phyloP scores from a whole-genome alignment of 257 asterid species.

The Buddleja alternifolia region DNA sequence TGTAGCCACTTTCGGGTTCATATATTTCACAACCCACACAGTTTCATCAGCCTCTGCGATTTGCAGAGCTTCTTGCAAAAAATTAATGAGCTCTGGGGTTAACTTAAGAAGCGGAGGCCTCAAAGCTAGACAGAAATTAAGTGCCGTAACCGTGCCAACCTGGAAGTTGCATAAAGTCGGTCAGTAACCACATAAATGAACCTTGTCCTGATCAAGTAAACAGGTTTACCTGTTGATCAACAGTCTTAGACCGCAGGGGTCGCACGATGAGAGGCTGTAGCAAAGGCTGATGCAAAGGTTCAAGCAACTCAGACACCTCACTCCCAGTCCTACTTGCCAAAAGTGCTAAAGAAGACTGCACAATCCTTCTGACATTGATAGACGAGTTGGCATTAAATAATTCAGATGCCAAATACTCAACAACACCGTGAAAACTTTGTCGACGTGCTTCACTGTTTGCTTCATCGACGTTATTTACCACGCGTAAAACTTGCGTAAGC shows the following conservation, averaged over 20 bases:
- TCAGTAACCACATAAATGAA: conserved; percentile 32
- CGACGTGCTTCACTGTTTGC: conserved; percentile 93
- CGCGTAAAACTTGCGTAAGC: conserved; percentile 95
- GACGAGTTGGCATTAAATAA: conserved; percentile 88
- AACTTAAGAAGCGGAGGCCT: conserved; percentile 98
- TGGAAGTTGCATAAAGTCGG: conserved; percentile 36
- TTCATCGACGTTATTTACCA: conserved; percentile 96
- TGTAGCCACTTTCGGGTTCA: conserved; percentile 89
- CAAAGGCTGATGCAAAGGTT: conserved; percentile 88
- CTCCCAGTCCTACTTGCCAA: conserved; percentile 99
- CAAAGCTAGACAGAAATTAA: conserved; percentile 96
- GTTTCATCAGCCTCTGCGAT: conserved; percentile 96
- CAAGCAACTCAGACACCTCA: conserved; percentile 99
- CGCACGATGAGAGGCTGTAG: conserved; percentile 95
- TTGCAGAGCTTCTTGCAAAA: conserved; percentile 98
- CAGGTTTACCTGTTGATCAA: conserved; percentile 89
- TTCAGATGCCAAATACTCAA: conserved; percentile 92
- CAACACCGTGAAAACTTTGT: conserved; percentile 96
- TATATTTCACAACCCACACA: conserved; percentile 83
- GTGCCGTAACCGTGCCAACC: conserved; percentile 98
- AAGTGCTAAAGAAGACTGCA: conserved; percentile 98
- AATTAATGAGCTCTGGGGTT: conserved; percentile 87
- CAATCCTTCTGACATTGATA: conserved; percentile 83
- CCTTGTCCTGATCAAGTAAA: conserved; percentile 27
- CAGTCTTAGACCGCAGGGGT: conserved; percentile 89